Evolutionary conservation across 106 monocot genomes (phyloP).

Genomic region (Gastrodia elata): DNA sequence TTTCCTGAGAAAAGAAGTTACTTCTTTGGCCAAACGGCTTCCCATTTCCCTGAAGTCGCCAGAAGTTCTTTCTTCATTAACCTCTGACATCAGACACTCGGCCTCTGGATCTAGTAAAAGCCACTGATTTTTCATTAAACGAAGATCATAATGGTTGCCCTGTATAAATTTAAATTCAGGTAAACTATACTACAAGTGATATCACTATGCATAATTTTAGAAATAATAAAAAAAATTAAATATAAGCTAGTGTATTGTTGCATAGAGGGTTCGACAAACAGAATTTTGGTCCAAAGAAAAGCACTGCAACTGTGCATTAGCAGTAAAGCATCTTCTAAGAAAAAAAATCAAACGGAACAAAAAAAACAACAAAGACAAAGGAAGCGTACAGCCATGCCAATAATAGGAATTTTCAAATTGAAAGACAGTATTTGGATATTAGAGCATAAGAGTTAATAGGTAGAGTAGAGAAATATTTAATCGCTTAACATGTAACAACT

Average conservation of each 20-base stretch:
- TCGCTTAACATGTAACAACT: not conserved
- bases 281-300: not conserved
- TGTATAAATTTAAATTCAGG: constrained; percentile 16
- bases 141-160: constrained; percentile 94
- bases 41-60: constrained; percentile 98
- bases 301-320: not conserved
- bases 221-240: not conserved
- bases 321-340: not conserved
- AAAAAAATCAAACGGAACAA: not conserved
- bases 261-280: not conserved
- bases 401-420: not conserved
- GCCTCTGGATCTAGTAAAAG: constrained; percentile 85
- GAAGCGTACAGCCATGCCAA: not conserved
- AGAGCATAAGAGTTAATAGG: not conserved
- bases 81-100: constrained; percentile 92
- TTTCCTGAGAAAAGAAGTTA: constrained; percentile 52
- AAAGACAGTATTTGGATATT: not conserved
- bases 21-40: constrained; percentile 78
- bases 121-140: constrained; percentile 95
- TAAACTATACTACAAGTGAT: not conserved
- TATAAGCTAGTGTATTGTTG: not conserved
- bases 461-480: not conserved
- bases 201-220: not conserved
- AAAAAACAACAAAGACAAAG: not conserved
- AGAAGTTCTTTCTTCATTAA: constrained; percentile 93